phyloP scores from a whole-genome alignment of 805 yeast genomes.

The Spathaspora arborariae region DNA sequence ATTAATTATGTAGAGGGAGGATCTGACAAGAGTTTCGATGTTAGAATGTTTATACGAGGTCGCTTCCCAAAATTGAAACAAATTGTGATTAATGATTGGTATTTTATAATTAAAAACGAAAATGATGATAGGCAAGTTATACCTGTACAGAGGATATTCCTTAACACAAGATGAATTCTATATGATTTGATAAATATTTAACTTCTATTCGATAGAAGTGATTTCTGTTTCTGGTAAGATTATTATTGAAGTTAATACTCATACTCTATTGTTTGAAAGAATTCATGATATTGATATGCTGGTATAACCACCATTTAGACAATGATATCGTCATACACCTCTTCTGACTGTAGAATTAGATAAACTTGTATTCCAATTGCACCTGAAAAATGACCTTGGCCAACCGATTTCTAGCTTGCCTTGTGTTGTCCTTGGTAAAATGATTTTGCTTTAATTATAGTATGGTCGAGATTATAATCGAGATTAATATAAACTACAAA shows the following conservation, averaged over 20 bases:
- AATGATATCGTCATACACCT: conserved; percentile 83
- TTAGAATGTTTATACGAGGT: background rate
- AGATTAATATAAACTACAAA: no score
- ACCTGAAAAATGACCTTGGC: conserved; percentile 74
- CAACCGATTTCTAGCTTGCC: no score
- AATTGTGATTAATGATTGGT: background rate
- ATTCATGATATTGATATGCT: conserved; percentile 95
- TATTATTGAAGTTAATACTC: conserved; percentile 90
- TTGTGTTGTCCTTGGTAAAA: no score
- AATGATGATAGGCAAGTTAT: no score
- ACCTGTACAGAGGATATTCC: background rate
- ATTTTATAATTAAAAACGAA: background rate
- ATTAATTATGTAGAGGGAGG: no score
- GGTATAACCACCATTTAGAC: conserved; percentile 82
- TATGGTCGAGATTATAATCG: no score
- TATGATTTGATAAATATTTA: background rate
- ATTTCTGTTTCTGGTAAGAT: conserved; percentile 79
- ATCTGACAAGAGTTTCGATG: no score
- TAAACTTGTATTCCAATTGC: conserved; percentile 77
- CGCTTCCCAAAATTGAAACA: background rate
- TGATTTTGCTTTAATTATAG: no score
- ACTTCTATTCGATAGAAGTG: no score
- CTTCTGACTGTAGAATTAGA: conserved; percentile 73
- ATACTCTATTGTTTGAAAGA: conserved; percentile 93
- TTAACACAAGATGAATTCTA: no score